phyloP scores from a whole-genome alignment of 805 yeast genomes.

The Cyberlindnera japonica region DNA sequence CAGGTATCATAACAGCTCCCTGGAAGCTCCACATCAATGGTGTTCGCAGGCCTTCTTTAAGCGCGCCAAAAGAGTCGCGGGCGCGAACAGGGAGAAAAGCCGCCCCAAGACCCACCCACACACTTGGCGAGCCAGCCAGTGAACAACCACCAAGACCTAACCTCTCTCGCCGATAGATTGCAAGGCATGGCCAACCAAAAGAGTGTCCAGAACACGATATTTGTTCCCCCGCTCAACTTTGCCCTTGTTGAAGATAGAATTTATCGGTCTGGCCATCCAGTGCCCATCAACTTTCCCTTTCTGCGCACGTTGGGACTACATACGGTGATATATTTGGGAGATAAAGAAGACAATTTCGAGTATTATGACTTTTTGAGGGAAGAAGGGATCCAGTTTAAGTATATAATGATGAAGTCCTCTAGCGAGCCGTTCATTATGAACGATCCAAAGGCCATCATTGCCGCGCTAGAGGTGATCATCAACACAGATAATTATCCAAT shows the following conservation, averaged over 20 bases:
- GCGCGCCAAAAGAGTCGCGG: no score
- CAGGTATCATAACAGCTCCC: no score
- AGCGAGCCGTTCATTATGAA: conserved; percentile 67
- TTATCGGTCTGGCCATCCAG: conserved; percentile 92
- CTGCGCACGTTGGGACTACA: conserved; percentile 62
- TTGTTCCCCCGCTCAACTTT: conserved; percentile 90
- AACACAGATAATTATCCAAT: conserved; percentile 79
- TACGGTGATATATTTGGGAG: conserved; percentile 82
- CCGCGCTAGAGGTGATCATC: conserved; percentile 52
- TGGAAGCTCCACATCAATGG: no score
- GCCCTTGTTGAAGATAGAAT: conserved; percentile 83
- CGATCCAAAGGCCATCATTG: conserved; percentile 53
- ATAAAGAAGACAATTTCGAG: conserved; percentile 60
- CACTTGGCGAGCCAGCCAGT: no score
- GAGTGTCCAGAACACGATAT: conserved; percentile 20
- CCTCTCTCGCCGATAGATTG: no score
- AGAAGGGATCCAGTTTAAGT: conserved; percentile 51
- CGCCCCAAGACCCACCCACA: no score
- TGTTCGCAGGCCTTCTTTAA: no score
- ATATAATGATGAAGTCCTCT: conserved; percentile 65
- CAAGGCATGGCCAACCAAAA: not conserved
- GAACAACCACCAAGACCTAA: no score
- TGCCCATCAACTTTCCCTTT: conserved; percentile 79
- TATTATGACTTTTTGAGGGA: conserved; percentile 66
- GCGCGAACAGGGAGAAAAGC: no score